phyloP scores from a whole-genome alignment of 2,329 filamentous ascomycete genomes.

The Macrophomina phaseolina region DNA sequence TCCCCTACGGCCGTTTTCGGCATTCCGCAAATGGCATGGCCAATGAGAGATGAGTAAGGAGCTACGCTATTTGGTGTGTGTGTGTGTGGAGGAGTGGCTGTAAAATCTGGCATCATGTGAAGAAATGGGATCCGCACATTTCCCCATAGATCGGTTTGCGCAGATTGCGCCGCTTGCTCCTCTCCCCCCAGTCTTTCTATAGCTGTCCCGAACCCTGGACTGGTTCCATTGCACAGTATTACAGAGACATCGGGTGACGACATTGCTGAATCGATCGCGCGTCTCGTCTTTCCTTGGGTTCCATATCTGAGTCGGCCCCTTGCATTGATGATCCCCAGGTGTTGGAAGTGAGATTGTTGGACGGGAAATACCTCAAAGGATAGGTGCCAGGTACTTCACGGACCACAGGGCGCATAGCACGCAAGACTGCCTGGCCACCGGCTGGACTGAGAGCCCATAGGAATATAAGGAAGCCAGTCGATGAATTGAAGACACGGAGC shows the following conservation, averaged over 20 bases:
- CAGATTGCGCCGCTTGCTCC: background rate
- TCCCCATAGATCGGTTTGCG: background rate
- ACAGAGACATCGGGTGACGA: background rate
- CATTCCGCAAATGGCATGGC: background rate
- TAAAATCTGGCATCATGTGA: background rate
- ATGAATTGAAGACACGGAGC: background rate
- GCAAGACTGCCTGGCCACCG: slow-evolving; percentile 8
- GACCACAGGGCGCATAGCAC: background rate
- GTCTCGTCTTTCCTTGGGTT: background rate
- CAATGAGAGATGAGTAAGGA: slow-evolving; percentile 5
- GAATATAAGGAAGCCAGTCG: background rate
- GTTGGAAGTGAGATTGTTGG: background rate
- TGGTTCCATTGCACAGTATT: background rate
- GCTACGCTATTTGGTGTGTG: background rate
- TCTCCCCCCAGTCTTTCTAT: background rate
- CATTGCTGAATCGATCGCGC: background rate
- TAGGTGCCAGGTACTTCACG: no score
- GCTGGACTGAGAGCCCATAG: background rate
- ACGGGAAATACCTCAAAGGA: background rate
- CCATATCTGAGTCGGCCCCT: background rate
- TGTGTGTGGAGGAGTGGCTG: no score
- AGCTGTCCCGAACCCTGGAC: background rate
- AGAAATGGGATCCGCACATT: slow-evolving; percentile 14
- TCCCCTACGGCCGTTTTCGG: background rate
- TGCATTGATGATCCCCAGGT: background rate